phyloP scores from a whole-genome alignment of 768 basidiomycete species.

The Russula lepida region DNA sequence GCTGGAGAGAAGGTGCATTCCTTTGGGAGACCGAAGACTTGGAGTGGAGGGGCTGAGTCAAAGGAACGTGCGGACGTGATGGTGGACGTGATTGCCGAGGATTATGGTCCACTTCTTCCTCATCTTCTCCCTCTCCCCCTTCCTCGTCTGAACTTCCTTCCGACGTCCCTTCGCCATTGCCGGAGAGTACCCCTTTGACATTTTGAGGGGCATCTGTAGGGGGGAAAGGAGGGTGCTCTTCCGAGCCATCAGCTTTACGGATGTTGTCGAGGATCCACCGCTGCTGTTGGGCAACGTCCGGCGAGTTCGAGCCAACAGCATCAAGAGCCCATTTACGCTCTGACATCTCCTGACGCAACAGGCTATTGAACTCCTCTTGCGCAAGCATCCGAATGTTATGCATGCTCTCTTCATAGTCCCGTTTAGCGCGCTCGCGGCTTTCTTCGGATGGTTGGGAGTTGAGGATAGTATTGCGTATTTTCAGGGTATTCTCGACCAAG shows the following conservation, averaged over 20 bases:
- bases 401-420: conserved; percentile 16
- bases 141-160: conserved; percentile 1
- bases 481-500: conserved; percentile 16
- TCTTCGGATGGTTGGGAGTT: conserved; percentile 1
- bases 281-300: conserved; percentile 17
- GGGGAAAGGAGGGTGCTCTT: neutral
- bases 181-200: neutral
- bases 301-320: conserved; percentile 12
- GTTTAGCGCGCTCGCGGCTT: conserved; percentile 1
- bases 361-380: no score
- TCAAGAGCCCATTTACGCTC: conserved; percentile 19
- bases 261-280: conserved; percentile 20
- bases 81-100: conserved; percentile 11
- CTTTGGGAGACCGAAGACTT: no score
- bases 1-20: no score
- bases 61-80: neutral
- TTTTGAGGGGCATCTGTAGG: neutral
- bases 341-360: conserved; percentile 10
- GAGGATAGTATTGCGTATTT: conserved; percentile 3
- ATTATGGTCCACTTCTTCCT: neutral
- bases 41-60: no score
- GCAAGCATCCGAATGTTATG: no score
- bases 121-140: conserved; percentile 1
- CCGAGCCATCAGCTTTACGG: conserved; percentile 9
- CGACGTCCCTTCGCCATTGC: neutral